Evolutionary conservation across 2,329 filamentous ascomycete genomes (phyloP).

Genomic region (Xylariales sp.): DNA sequence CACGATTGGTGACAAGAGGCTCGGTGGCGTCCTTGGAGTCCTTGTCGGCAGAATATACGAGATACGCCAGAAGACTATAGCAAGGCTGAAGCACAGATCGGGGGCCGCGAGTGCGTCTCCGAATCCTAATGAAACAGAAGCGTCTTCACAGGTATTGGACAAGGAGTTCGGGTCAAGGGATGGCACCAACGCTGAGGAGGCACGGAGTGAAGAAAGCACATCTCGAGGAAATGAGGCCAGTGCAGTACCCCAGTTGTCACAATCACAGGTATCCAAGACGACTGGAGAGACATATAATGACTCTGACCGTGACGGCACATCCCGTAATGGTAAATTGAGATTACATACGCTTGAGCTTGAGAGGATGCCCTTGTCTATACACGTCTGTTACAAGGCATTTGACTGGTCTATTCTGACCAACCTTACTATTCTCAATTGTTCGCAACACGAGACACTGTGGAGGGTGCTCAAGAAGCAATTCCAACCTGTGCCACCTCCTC

Average conservation of each 20-base stretch:
- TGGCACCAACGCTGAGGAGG: neutral
- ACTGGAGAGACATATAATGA: neutral
- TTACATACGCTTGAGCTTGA: conserved; percentile 74
- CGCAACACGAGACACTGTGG: conserved; percentile 71
- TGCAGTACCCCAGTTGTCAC: neutral
- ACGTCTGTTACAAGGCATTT: conserved; percentile 64
- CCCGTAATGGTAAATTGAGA: conserved; percentile 54
- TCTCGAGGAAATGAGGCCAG: neutral
- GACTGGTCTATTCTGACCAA: conserved; percentile 71
- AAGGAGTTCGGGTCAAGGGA: no score
- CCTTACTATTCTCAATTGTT: conserved; percentile 70
- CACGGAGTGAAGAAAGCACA: neutral
- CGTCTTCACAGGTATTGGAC: neutral
- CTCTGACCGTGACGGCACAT: conserved; percentile 24
- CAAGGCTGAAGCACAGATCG: neutral
- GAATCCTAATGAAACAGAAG: neutral
- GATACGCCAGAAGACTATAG: conserved; percentile 22
- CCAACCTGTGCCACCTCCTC: conserved; percentile 33
- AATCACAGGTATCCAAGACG: neutral
- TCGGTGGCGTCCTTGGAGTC: conserved; percentile 66
- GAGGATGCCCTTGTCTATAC: conserved; percentile 66
- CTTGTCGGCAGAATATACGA: conserved; percentile 65
- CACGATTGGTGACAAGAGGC: conserved; percentile 55
- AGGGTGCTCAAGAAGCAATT: conserved; percentile 63
- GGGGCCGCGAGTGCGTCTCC: neutral